Conservation (phyloP, 306 rosid genomes). For the Oemleria cerasiformis region DNA sequence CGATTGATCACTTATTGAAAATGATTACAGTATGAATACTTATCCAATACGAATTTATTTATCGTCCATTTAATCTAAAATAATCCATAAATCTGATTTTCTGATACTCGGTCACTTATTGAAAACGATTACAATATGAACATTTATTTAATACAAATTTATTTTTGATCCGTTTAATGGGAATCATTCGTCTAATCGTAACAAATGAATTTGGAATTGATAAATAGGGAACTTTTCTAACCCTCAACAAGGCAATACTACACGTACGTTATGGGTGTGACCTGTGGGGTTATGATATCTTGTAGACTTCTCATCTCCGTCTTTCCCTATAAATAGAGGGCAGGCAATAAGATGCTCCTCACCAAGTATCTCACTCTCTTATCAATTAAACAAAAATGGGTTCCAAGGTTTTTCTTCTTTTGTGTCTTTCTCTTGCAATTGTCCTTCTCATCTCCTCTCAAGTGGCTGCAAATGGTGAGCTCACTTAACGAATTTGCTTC, state of each 20-base stretch:
- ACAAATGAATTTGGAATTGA: too few relatives aligned
- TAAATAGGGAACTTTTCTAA: neutral
- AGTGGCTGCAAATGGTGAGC: conserved; percentile 22
- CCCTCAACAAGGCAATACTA: neutral
- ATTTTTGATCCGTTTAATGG: too few relatives aligned
- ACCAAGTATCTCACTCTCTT: conserved; percentile 8
- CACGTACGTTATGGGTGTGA: neutral
- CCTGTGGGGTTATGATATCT: neutral
- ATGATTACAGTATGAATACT: too few relatives aligned
- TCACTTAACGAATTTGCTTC: neutral
- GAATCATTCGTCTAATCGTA: too few relatives aligned
- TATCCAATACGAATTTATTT: too few relatives aligned
- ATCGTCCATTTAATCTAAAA: too few relatives aligned
- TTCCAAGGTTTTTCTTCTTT: conserved; percentile 31
- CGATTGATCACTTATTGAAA: too few relatives aligned
- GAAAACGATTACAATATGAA: too few relatives aligned
- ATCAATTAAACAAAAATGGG: conserved; percentile 29
- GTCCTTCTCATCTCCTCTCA: conserved; percentile 30
- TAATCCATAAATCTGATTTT: too few relatives aligned
- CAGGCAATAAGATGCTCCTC: neutral
- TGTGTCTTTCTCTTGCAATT: conserved; percentile 39
- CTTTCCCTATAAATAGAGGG: conserved; percentile 25
- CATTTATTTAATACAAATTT: too few relatives aligned
- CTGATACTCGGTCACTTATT: too few relatives aligned
- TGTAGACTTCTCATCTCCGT: neutral